phyloP scores from a whole-genome alignment of 2,329 filamentous ascomycete genomes.

The Knufia petricola region DNA sequence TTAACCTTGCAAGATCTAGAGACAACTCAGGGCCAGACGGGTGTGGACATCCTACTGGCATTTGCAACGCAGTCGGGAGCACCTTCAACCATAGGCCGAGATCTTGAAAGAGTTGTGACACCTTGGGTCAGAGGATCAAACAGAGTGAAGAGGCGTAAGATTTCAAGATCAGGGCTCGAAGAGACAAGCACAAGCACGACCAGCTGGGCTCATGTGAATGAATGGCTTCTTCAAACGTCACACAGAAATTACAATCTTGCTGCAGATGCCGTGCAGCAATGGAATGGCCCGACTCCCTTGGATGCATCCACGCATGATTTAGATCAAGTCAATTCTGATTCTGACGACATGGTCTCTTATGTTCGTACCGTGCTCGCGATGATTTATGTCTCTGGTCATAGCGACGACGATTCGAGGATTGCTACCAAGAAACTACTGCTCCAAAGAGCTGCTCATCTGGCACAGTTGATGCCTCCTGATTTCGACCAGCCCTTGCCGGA shows the following conservation, averaged over 20 bases:
- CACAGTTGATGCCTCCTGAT: constrained; percentile 30
- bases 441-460: constrained; percentile 40
- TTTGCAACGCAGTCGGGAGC: constrained; percentile 30
- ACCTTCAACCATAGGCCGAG: constrained; percentile 38
- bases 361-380: constrained; percentile 51
- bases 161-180: constrained; percentile 27
- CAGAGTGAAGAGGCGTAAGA: constrained; percentile 44
- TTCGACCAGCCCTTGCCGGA: constrained; percentile 11
- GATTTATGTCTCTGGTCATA: constrained; percentile 44
- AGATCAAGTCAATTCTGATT: constrained; percentile 30
- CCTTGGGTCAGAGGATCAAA: constrained; percentile 54
- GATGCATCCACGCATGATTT: constrained; percentile 46
- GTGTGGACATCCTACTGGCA: constrained; percentile 45
- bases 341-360: constrained; percentile 39
- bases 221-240: constrained; percentile 49
- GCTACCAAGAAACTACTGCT: constrained; percentile 23
- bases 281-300: constrained; percentile 51
- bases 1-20: constrained; percentile 45
- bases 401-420: constrained; percentile 1
- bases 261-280: constrained; percentile 43
- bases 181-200: constrained; percentile 20
- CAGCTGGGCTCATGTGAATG: constrained; percentile 49
- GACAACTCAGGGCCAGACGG: constrained; percentile 40
- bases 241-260: constrained; percentile 41
- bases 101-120: constrained; percentile 49